These are phyloP conservation scores for Myxozyma mucilagina DNA, from an alignment of 805 yeast species.

Conservation along the genomic window DNA sequence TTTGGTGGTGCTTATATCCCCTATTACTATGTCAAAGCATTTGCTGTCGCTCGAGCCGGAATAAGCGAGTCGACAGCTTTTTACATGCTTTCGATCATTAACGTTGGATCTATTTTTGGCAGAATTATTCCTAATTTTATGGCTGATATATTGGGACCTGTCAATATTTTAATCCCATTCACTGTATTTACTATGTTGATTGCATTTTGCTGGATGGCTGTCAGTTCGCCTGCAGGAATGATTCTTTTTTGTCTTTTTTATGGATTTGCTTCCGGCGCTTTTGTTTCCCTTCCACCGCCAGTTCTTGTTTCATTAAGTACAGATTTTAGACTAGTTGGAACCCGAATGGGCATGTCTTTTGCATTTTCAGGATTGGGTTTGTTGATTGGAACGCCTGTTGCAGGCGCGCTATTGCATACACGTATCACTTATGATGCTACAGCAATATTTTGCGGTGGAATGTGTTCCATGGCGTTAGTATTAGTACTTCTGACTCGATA, in stretches of 20 bases:
- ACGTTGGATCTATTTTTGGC: slow-evolving; percentile 49
- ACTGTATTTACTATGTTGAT: slow-evolving; percentile 36
- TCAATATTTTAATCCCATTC: slow-evolving; percentile 45
- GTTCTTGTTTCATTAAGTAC: slow-evolving; percentile 36
- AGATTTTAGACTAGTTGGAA: slow-evolving; percentile 36
- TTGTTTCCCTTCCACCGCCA: slow-evolving; percentile 40
- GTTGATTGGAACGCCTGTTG: slow-evolving; percentile 39
- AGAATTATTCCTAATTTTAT: slow-evolving; percentile 51
- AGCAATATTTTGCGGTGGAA: slow-evolving; percentile 25
- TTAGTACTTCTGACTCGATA: slow-evolving; percentile 5
- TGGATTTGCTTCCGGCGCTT: slow-evolving; percentile 41
- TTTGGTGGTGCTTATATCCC: slow-evolving; percentile 40
- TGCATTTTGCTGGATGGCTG: slow-evolving; percentile 42
- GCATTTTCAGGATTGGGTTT: slow-evolving; percentile 54
- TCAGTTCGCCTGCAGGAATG: slow-evolving; percentile 36
- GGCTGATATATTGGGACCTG: slow-evolving; percentile 52
- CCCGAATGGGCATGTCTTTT: slow-evolving; percentile 62
- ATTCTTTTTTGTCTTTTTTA: slow-evolving; percentile 37
- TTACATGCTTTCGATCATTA: slow-evolving; percentile 41
- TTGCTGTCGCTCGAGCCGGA: slow-evolving; percentile 33
- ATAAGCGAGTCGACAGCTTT: slow-evolving; percentile 27
- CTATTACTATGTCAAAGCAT: slow-evolving; percentile 39
- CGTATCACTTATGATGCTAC: slow-evolving; percentile 8
- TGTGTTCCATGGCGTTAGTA: slow-evolving; percentile 10
- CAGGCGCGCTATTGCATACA: slow-evolving; percentile 39